Conservation (phyloP, 164 flowering plant genomes). For the Annona cherimola region DNA sequence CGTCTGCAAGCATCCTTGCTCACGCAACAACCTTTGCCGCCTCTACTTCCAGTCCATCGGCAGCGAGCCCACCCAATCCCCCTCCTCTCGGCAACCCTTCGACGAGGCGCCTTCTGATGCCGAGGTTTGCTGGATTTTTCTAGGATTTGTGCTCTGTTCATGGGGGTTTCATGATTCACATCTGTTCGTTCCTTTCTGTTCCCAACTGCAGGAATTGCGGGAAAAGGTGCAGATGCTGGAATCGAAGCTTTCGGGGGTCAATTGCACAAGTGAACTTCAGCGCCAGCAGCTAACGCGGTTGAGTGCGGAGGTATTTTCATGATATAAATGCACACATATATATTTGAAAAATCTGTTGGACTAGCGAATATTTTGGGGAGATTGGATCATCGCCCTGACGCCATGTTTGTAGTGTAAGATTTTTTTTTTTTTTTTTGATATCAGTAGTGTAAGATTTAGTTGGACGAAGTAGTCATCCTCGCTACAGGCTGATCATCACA, state of each 20-base stretch:
- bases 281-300: constrained; percentile 39
- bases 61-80: constrained; percentile 30
- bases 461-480: no score
- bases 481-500: no score
- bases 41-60: constrained; percentile 89
- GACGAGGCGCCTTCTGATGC: constrained; percentile 1
- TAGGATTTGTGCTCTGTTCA: neutral
- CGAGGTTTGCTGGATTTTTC: neutral
- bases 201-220: constrained; percentile 24
- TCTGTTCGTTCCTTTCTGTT: neutral
- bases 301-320: constrained; percentile 44
- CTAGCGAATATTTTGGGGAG: no score
- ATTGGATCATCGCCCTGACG: no score
- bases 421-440: no score
- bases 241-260: constrained; percentile 42
- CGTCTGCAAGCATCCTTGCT: constrained; percentile 82
- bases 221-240: constrained; percentile 54
- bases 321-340: no score
- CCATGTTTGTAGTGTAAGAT: no score
- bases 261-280: constrained; percentile 38
- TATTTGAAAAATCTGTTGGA: no score
- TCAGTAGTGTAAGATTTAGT: no score
- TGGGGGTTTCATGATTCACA: neutral
- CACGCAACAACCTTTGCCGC: constrained; percentile 36
- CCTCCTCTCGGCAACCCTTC: constrained; percentile 26